A percentile compares a stretch with the other conserved stretches of the same genome.
Conservation (phyloP, 2,329 filamentous ascomycete genomes). For the Thielaviopsis musarum region DNA sequence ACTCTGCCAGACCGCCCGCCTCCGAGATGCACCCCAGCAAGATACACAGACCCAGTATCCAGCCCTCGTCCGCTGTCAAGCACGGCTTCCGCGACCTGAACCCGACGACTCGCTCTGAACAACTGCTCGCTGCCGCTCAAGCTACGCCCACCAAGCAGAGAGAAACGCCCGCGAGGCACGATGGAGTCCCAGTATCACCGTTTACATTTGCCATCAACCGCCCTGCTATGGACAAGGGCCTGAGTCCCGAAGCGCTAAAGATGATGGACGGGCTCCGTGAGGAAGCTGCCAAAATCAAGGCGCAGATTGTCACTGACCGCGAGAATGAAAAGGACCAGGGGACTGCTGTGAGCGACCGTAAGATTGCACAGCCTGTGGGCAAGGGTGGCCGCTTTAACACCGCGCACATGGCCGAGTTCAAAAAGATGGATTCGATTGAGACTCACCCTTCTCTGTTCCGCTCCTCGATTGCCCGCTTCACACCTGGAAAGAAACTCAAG, state of each 20-base stretch:
- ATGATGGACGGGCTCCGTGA: conserved; percentile 54
- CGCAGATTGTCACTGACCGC: conserved; percentile 44
- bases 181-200: conserved; percentile 33
- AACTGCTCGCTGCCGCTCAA: conserved; percentile 24
- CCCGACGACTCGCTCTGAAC: conserved; percentile 7
- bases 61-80: conserved; percentile 63
- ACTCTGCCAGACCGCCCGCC: conserved; percentile 50
- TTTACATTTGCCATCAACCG: conserved; percentile 50
- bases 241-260: conserved; percentile 43
- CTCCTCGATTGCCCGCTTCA: conserved; percentile 34
- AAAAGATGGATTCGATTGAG: conserved; percentile 95
- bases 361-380: conserved; percentile 65
- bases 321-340: conserved; percentile 36
- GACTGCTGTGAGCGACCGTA: conserved; percentile 35
- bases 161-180: conserved; percentile 44
- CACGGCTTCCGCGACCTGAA: conserved; percentile 67
- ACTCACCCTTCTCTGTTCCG: conserved; percentile 69
- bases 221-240: conserved; percentile 27
- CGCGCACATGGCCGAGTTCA: conserved; percentile 73
- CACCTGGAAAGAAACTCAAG: conserved; percentile 22
- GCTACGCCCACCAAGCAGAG: conserved; percentile 16
- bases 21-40: conserved; percentile 88
- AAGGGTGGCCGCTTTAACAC: conserved; percentile 68
- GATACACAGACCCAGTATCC: conserved; percentile 56
- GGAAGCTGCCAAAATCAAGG: conserved; percentile 55